These are phyloP conservation scores for Venturia effusa DNA, from an alignment of 2,329 filamentous ascomycete genomes.

Conservation along the genomic window DNA sequence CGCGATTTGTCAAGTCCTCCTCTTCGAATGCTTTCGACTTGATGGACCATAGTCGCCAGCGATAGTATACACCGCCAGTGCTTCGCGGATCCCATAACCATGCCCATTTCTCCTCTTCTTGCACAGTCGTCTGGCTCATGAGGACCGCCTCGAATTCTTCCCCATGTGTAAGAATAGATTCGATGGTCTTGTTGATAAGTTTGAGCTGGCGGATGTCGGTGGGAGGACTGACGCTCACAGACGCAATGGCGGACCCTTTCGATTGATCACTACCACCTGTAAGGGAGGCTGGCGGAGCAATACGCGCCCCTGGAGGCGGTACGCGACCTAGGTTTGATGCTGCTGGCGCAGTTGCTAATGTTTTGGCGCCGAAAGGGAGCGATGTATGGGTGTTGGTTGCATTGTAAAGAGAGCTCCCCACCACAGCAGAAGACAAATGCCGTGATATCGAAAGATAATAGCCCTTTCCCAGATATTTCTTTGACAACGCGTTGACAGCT, in stretches of 20 bases:
- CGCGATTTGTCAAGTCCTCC: conserved; percentile 9
- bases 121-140: conserved; percentile 76
- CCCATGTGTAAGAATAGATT: conserved; percentile 67
- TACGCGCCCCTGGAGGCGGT: conserved; percentile 40
- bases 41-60: conserved; percentile 70
- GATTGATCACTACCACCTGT: not conserved
- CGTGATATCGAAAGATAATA: conserved; percentile 71
- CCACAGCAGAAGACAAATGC: conserved; percentile 66
- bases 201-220: conserved; percentile 67
- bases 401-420: conserved; percentile 34
- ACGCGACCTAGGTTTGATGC: conserved; percentile 38
- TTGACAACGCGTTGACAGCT: conserved; percentile 66
- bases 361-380: conserved; percentile 70
- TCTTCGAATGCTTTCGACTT: conserved; percentile 2
- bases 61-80: conserved; percentile 76
- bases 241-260: not conserved
- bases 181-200: conserved; percentile 80
- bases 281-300: conserved; percentile 55
- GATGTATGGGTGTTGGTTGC: conserved; percentile 39
- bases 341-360: conserved; percentile 30
- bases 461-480: conserved; percentile 75
- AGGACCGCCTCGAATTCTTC: conserved; percentile 84
- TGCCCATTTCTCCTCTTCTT: conserved; percentile 79
- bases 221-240: conserved; percentile 51
- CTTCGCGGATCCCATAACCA: conserved; percentile 87